Evolutionary conservation across 768 basidiomycete genomes (phyloP), one percentile per base, ranked within the genome.

Genomic region (Clitopilus hobsonii): DNA sequence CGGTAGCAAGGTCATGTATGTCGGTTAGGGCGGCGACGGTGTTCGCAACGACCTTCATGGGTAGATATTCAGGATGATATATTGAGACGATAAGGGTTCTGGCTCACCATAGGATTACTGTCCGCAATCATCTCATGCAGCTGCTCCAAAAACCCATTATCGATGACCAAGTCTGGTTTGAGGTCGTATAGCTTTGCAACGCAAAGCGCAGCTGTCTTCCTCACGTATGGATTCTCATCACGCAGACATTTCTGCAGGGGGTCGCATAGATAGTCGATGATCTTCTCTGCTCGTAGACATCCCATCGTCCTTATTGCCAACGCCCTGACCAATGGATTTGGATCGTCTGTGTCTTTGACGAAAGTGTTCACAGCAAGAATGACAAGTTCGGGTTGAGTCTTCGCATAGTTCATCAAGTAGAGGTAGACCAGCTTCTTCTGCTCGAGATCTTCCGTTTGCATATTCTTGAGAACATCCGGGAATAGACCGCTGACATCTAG

Each of bases 351-450:
- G 70, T 99, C 97, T 78, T 97, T 85, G 59, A 99, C 97, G 67
- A 99, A 98, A 6, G 96, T 99, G 67, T 98, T 99, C 57, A 99
- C 97, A 25, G 97, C 97, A 47, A 99, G 81, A 66, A 99, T 98
- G 71, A 98, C 95, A 58, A 98, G 90, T 67, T 99, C 97, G 0
- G 97, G 97, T 66, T 99, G 97, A 0, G 96, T 95, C 68, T 97
- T 97, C 28, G 96, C 96, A 61, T 98, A 99, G 76, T 99, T 99
- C 91, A 98, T 98, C 56, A 99, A 85, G 71, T 98, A 98, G 22
- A 97, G 83, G 65, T 97, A 98, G n/a, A 98, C 97, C 28, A 99
- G 89, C 73, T 99, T 98, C 84, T 98, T 99, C 75, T 98, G 97
- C 71, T 99, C 97, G 53, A 99, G 83, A 69, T 98, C 96, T 51